Conservation (phyloP, 257 asterid genomes). For the Nicotiana attenuata region DNA sequence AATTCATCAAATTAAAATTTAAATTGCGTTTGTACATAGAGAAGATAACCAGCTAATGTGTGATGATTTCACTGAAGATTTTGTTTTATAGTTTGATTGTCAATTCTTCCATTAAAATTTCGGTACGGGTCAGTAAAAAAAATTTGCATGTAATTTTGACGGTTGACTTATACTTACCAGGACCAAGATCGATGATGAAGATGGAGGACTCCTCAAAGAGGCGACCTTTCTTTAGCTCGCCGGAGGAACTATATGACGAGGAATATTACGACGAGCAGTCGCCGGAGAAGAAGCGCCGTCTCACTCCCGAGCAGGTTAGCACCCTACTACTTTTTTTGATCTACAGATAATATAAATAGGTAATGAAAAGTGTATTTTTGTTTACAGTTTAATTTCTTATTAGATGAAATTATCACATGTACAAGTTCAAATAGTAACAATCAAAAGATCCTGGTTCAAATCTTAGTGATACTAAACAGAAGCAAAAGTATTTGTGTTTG, state of each 20-base stretch:
- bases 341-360: background rate
- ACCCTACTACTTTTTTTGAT: background rate
- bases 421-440: too few species aligned
- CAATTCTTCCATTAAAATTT: background rate
- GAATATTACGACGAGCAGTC: conserved; percentile 88
- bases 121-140: background rate
- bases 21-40: background rate
- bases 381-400: background rate
- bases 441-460: background rate
- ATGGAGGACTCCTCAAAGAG: conserved; percentile 68
- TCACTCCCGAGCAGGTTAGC: conserved; percentile 80
- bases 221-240: conserved; percentile 73
- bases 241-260: conserved; percentile 73
- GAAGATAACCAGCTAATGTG: background rate
- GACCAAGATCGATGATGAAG: conserved; percentile 58
- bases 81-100: background rate
- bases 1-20: background rate
- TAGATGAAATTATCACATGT: too few species aligned
- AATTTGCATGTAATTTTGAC: background rate
- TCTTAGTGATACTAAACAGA: background rate
- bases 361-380: background rate
- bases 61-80: background rate
- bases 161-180: conserved; percentile 12
- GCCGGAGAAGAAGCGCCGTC: conserved; percentile 98
- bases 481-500: background rate